A percentile compares a stretch with the other conserved stretches of the same genome.
phyloP scores from a whole-genome alignment of 805 yeast species.

The Ogataea minuta region DNA sequence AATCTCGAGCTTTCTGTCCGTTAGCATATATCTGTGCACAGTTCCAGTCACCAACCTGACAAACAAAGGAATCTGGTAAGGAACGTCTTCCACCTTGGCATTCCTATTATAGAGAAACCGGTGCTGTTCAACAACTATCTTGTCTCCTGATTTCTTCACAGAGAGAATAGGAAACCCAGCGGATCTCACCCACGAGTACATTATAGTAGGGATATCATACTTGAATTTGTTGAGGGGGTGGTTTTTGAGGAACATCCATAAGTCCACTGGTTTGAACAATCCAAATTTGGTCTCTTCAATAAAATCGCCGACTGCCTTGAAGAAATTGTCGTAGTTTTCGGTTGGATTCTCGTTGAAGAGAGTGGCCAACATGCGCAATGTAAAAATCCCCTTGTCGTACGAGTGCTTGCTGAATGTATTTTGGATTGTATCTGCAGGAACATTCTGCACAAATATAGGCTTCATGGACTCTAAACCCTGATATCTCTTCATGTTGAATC shows the following conservation, averaged over 20 bases:
- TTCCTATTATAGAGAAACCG: constrained; percentile 32
- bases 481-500: constrained; percentile 31
- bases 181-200: constrained; percentile 58
- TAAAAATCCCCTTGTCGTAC: constrained; percentile 59
- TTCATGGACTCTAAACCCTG: constrained; percentile 35
- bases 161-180: constrained; percentile 58
- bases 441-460: constrained; percentile 39
- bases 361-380: constrained; percentile 51
- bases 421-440: constrained; percentile 37
- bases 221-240: constrained; percentile 28
- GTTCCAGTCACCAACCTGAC: constrained; percentile 38
- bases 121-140: constrained; percentile 39
- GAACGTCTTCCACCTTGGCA: constrained; percentile 48
- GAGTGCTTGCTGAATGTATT: constrained; percentile 49
- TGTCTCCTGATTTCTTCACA: constrained; percentile 33
- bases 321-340: constrained; percentile 32
- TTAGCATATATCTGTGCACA: constrained; percentile 39
- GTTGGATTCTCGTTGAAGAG: constrained; percentile 35
- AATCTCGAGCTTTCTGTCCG: constrained; percentile 39
- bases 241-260: constrained; percentile 45
- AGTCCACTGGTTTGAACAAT: constrained; percentile 46
- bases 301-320: constrained; percentile 39
- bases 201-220: constrained; percentile 48
- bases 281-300: constrained; percentile 36
- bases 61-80: constrained; percentile 61